phyloP scores from a whole-genome alignment of 441 rosid species.

The Jatropha multifida region DNA sequence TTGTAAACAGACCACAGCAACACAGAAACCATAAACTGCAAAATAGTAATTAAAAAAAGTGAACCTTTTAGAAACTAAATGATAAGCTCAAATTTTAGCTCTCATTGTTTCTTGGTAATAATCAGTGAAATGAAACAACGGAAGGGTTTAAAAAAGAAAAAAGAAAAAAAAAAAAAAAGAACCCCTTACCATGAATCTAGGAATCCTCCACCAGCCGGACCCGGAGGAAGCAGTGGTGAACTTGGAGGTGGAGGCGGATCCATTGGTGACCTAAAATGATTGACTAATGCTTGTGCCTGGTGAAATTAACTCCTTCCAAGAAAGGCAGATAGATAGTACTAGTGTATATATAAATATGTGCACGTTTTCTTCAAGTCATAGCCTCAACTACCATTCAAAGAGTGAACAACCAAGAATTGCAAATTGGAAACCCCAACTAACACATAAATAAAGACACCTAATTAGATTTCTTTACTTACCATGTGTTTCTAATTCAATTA shows the following conservation, averaged over 20 bases:
- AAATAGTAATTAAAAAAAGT: not conserved
- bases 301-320: not conserved
- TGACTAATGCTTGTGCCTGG: not conserved
- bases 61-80: not conserved
- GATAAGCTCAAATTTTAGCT: not conserved
- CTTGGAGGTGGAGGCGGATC: slow-evolving; percentile 49
- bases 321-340: slow-evolving; percentile 12
- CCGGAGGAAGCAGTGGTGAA: slow-evolving; percentile 31
- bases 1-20: slow-evolving; percentile 50
- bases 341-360: not conserved
- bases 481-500: not conserved
- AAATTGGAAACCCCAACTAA: slow-evolving; percentile 13
- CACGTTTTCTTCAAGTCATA: slow-evolving; percentile 29
- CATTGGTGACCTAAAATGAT: slow-evolving; percentile 31
- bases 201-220: slow-evolving; percentile 32
- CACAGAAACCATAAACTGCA: slow-evolving; percentile 56
- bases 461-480: not conserved
- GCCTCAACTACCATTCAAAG: slow-evolving; percentile 54
- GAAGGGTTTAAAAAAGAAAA: not conserved
- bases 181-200: slow-evolving; percentile 40
- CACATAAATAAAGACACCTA: slow-evolving; percentile 5
- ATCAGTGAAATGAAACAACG: not conserved
- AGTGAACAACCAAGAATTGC: slow-evolving; percentile 2
- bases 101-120: not conserved
- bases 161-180: not conserved